A percentile compares a stretch with the other conserved stretches of the same genome.
Evolutionary conservation across 257 asterid genomes (phyloP).

Genomic region (Solanum rostratum): DNA sequence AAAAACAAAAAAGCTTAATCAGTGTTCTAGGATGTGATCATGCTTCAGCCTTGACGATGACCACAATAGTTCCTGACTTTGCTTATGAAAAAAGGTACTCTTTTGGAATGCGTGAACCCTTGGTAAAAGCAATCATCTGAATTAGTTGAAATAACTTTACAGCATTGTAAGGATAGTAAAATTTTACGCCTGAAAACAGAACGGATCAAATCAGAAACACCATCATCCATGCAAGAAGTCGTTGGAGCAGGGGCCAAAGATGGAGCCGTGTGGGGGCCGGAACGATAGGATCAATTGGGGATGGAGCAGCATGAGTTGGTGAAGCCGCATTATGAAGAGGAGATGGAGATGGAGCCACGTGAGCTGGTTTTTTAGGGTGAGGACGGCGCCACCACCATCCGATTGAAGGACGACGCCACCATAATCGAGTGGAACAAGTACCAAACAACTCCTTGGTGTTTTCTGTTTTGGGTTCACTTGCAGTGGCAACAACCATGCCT

Average conservation of each 20-base stretch:
- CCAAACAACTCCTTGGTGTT: background rate
- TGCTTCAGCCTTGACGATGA: background rate
- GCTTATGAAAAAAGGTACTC: background rate
- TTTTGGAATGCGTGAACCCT: background rate
- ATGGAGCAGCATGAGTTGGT: background rate
- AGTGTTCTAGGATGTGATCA: too few species aligned
- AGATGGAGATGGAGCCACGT: background rate
- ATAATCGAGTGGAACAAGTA: background rate
- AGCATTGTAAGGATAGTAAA: background rate
- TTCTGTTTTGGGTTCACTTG: background rate
- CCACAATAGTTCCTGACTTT: constrained; percentile 1
- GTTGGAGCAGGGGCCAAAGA: background rate
- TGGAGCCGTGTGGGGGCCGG: background rate
- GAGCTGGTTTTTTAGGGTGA: background rate
- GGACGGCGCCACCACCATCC: background rate
- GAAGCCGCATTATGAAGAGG: background rate
- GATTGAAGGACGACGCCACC: background rate
- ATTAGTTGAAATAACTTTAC: background rate
- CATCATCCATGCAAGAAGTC: background rate
- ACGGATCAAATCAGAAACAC: background rate
- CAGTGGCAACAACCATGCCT: background rate
- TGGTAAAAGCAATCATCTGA: constrained; percentile 8
- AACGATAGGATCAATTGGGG: background rate
- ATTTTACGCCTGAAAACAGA: background rate
- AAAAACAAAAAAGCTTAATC: too few species aligned